Base-by-base conservation (phyloP, 345 rosid genomes). In the Boechera stricta region DNA sequence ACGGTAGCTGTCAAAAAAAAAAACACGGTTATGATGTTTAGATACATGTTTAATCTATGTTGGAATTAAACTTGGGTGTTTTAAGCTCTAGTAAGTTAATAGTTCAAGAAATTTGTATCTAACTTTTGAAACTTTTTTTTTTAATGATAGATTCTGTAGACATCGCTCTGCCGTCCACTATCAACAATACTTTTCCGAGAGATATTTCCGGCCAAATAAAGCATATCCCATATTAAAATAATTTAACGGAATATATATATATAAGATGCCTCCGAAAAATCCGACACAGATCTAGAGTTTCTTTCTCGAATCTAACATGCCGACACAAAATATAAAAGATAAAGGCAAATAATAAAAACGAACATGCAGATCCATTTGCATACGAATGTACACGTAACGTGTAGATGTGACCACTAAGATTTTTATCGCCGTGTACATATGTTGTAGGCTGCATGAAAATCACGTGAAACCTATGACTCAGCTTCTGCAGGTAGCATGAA, bases 351-450 rank as follows among this genome's bases (percentile, higher is more conserved):
- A 59, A 39, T 6, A 31, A 69, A 28, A 42, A 62, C 52, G 51
- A 54, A 54, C 75, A 70, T 63, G 76, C 75, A 77, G 33, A 63
- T 77, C 80, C 52, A 70, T 53, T 62, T 44, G 80, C 76, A 7
- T 70, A 63, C 65, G 52, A 69, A 18, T 53, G 71, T 36, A 56
- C 74, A 67, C 75, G 75, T 69, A 61, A 36, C 65, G 33, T 47
- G 2, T 47, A 12, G 33, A 76, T 62, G 57, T 62, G 45, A 9
- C 48, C 55, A 15, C 33, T 24, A 1, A 39, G 28, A 60, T 28
- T 11, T 1, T 48, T 49, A 4, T 24, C 49, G 75, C 61, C 64
- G 24, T 62, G 64, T 69, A 31, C 6, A 39, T 42, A 21, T 39
- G 42, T 6, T 1, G 62, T 42, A 41, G 59, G 57, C 16, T 26